Evolutionary conservation across 2,329 filamentous ascomycete genomes (phyloP).

Genomic region (Didymella keratinophila): DNA sequence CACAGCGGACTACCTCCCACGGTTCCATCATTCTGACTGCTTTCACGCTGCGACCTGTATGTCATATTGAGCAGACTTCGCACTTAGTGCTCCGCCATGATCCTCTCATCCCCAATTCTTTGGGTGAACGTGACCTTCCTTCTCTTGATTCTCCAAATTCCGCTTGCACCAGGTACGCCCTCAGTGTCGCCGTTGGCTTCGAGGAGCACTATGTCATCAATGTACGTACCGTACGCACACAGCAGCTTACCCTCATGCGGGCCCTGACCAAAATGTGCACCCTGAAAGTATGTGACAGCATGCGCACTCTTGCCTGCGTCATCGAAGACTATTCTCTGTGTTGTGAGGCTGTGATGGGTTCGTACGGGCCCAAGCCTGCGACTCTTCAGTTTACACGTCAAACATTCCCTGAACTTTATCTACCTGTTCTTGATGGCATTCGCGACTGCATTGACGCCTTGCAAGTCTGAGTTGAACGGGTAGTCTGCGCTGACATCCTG

Average conservation of each 20-base stretch:
- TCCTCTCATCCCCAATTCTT: constrained; percentile 45
- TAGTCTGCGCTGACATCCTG: constrained; percentile 52
- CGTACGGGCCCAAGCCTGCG: constrained; percentile 50
- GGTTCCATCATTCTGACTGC: not conserved
- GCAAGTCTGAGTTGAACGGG: constrained; percentile 47
- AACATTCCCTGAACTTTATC: not conserved
- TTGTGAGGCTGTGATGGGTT: constrained; percentile 55
- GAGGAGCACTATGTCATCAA: constrained; percentile 48
- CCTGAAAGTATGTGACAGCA: constrained; percentile 53
- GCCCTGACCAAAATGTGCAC: constrained; percentile 54
- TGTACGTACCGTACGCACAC: constrained; percentile 54
- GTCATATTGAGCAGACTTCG: not conserved
- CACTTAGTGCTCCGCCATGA: constrained; percentile 45
- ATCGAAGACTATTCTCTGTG: constrained; percentile 50
- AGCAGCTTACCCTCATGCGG: constrained; percentile 53
- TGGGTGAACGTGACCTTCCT: constrained; percentile 51
- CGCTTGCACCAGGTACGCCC: constrained; percentile 49
- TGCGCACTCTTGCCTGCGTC: constrained; percentile 42
- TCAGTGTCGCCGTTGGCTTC: constrained; percentile 34
- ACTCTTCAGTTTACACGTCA: not conserved
- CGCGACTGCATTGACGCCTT: constrained; percentile 45
- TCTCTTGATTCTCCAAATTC: constrained; percentile 51
- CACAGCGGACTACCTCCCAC: no score
- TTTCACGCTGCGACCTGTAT: not conserved
- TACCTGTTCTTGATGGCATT: constrained; percentile 48